Evolutionary conservation across 2,329 filamentous ascomycete species (phyloP).

Genomic region (Pseudocercospora fijiensis): DNA sequence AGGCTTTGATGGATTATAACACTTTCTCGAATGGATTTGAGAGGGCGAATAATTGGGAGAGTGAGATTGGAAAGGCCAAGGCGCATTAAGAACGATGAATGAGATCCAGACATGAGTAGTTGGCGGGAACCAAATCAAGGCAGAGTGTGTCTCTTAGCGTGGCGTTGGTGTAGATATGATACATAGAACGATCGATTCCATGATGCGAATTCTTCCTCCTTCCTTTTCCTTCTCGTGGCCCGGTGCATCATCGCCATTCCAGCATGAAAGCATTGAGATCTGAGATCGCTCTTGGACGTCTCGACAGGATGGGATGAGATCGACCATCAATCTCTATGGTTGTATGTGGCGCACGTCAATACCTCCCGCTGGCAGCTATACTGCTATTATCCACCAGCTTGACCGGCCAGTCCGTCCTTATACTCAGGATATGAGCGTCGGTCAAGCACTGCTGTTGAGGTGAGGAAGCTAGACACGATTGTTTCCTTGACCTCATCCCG

Average conservation of each 20-base stretch:
- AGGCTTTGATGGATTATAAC: slow-evolving; percentile 76
- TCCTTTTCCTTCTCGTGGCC: background rate
- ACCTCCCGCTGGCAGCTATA: too few species aligned
- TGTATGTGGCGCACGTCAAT: too few species aligned
- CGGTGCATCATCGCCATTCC: too few species aligned
- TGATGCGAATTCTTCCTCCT: background rate
- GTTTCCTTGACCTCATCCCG: background rate
- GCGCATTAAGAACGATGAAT: background rate
- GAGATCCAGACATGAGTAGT: background rate
- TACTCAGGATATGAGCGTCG: too few species aligned
- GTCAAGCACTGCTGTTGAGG: background rate
- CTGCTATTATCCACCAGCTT: background rate
- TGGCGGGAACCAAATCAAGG: background rate
- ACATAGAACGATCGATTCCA: background rate
- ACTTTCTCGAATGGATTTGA: slow-evolving; percentile 75
- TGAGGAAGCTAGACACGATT: too few species aligned
- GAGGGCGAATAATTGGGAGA: slow-evolving; percentile 73
- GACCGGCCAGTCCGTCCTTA: background rate
- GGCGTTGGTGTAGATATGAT: slow-evolving; percentile 13
- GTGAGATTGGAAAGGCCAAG: slow-evolving; percentile 83
- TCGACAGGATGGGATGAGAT: background rate
- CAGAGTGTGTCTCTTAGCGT: slow-evolving; percentile 3
- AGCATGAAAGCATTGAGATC: too few species aligned
- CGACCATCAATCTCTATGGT: background rate
- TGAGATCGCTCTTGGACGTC: background rate